Base-by-base conservation (phyloP, 495 filamentous ascomycete genomes). In the Penicillium robsamsonii region DNA sequence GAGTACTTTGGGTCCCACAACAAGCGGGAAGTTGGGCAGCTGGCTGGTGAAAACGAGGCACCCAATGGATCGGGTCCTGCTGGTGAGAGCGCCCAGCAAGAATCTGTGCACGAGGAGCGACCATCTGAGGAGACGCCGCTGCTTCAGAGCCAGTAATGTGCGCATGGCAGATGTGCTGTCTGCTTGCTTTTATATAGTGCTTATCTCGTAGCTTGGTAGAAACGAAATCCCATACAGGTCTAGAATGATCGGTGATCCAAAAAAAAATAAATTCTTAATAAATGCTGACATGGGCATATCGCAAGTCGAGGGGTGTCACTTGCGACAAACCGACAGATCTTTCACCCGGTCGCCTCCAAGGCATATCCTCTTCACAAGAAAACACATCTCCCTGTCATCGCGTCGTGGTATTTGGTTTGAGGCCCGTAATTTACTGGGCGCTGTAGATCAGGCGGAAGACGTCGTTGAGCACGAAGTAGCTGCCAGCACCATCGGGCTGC, bases 381-480 rank as follows among this genome's bases (percentile, higher is more conserved):
- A 53, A 11, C 10, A 18, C 13, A 24, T 46, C 22, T 31, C 35
- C 52, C 53, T 47, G 17, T 67, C 61, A 59, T 69, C 33, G 58
- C 61, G 29, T 68, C 62, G 56, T 70, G 50, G 50, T 50, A 46
- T 41, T 56, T 40, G 42, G 55, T 30, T 53, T 43, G 37, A 4
- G 48, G 7, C 31, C 35, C 15, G 44, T 29, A 35, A 56, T 51
- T 59, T 64, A 62, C 29, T 54, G 30, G 35, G 66, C 67, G 53
- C 60, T 58, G 75, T 89, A 92, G 59, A 92, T 79, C 55, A 97
- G 80, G 62, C 86, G 86, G 84, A 96, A 97, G 74, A 96, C 75
- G 68, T 97, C 92, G 79, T 96, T 96, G 76, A 85, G 85, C 65
- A 97, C 86, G 69, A 82, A 96, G 79, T 85, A 96, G 73, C 78